Evolutionary conservation across 352 stramenopile genomes (phyloP), one percentile per base, ranked within the genome.

Genomic region (Phytopythium cucurbitacearum): DNA sequence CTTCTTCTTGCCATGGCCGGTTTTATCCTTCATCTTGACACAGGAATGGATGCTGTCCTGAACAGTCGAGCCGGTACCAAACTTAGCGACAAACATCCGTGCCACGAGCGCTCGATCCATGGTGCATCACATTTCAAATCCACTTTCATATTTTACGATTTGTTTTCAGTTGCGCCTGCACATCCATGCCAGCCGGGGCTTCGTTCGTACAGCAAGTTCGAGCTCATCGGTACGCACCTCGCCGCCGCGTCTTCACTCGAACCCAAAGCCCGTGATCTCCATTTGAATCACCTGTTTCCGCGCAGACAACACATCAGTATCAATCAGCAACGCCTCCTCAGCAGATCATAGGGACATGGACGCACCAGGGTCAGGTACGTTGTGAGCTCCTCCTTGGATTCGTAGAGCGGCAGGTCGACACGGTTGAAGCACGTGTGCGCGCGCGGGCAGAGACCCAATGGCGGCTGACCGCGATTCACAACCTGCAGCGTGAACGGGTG

Each of bases 341-440:
- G 8, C 39, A 40, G 6, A 90, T 40, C 15, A 35, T 11, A 39
- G 3, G 50, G 7, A 48, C 16, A 62, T 53, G 72, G 83, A 49
- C 96, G 87, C 44, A 91, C 84, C 48, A 94, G 76, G 35, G 81
- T 87, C 40, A 94, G 50, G 57, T 90, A 89, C 7, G 78, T 87
- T 36, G 67, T 79, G 59, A 99, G 84, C 73, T 95, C 82, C 47
- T 89, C 70, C 55, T 87, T 87, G 34, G 73, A 74, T 37, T 76
- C 55, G 59, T 95, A 95, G 13, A 94, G 46, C 1, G 86, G 86
- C 50, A 96, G 60, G 48, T 96, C 86, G 38, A 96, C 78, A 37
- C 86, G 85, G 53, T 96, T 96, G 56, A 96, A 96, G 52, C 86
- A 96, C 21, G 86, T 96, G 49, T 96, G 86, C 4, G 86, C 86